These are phyloP conservation scores for Chaetomium cochliodes DNA, from an alignment of 495 filamentous ascomycete species.

Conservation along the genomic window DNA sequence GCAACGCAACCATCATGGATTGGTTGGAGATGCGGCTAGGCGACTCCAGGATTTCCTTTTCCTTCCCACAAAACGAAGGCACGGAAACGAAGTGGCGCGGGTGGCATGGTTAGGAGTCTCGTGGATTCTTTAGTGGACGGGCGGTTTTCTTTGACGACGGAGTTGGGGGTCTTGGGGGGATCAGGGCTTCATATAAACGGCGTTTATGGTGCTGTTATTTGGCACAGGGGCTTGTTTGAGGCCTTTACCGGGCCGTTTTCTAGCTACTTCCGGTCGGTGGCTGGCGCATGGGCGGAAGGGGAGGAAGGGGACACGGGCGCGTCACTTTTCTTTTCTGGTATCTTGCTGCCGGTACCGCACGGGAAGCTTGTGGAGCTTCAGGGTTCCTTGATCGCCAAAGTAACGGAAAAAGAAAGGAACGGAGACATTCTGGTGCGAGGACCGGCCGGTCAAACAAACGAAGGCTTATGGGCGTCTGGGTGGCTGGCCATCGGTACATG, in stretches of 20 bases:
- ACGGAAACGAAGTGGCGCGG: conserved; percentile 14
- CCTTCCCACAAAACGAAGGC: not conserved
- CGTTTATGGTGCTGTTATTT: conserved; percentile 9
- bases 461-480: not conserved
- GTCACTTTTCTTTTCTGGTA: conserved; percentile 9
- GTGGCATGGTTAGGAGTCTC: conserved; percentile 12
- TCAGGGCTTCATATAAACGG: conserved; percentile 20
- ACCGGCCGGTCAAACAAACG: not conserved
- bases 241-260: not conserved
- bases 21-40: not conserved
- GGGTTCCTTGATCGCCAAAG: not conserved
- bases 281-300: conserved; percentile 15
- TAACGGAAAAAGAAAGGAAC: not conserved
- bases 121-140: not conserved
- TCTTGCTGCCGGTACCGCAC: conserved; percentile 4
- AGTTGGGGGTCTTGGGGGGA: not conserved
- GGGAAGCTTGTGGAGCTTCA: not conserved
- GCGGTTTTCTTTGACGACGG: conserved; percentile 5
- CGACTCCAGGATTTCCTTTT: not conserved
- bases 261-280: conserved; percentile 1
- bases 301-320: not conserved
- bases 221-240: not conserved
- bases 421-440: not conserved
- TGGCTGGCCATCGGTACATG: not conserved
- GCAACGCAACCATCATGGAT: not conserved